Percentiles rank a stretch among this genome's conserved stretches.
Evolutionary conservation across 2,329 filamentous ascomycete genomes (phyloP).

Genomic region (Alternaria brassicae): DNA sequence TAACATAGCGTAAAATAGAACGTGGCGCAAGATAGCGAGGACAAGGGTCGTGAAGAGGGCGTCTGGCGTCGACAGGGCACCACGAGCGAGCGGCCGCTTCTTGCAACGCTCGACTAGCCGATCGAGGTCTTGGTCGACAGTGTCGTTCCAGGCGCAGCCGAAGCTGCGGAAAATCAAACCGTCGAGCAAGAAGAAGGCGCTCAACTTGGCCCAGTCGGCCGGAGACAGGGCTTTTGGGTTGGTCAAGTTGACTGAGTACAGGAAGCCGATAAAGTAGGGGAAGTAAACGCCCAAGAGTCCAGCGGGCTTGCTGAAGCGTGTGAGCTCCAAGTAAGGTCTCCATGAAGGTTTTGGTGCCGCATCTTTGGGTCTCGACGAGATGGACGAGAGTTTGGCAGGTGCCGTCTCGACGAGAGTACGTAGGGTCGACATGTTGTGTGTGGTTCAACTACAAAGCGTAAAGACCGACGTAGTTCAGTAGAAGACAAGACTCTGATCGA

Average conservation of each 20-base stretch:
- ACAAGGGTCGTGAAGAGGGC: slow-evolving; percentile 3
- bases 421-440: slow-evolving; percentile 2
- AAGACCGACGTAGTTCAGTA: background rate
- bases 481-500: background rate
- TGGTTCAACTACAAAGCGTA: background rate
- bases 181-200: slow-evolving; percentile 56
- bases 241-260: slow-evolving; percentile 43
- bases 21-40: slow-evolving; percentile 2
- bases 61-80: slow-evolving; percentile 56
- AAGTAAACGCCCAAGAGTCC: slow-evolving; percentile 59
- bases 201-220: slow-evolving; percentile 18
- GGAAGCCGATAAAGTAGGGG: slow-evolving; percentile 51
- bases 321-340: slow-evolving; percentile 48
- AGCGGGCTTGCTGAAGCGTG: slow-evolving; percentile 52
- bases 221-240: slow-evolving; percentile 7
- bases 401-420: slow-evolving; percentile 8
- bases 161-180: slow-evolving; percentile 40
- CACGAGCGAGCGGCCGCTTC: slow-evolving; percentile 47
- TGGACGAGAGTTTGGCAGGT: background rate
- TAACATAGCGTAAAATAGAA: background rate
- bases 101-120: slow-evolving; percentile 48
- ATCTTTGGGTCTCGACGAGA: background rate
- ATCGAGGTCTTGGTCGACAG: slow-evolving; percentile 62
- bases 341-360: slow-evolving; percentile 5
- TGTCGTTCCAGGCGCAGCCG: slow-evolving; percentile 63